Evolutionary conservation across 495 filamentous ascomycete species (phyloP).

Genomic region (Aspergillus diversus): DNA sequence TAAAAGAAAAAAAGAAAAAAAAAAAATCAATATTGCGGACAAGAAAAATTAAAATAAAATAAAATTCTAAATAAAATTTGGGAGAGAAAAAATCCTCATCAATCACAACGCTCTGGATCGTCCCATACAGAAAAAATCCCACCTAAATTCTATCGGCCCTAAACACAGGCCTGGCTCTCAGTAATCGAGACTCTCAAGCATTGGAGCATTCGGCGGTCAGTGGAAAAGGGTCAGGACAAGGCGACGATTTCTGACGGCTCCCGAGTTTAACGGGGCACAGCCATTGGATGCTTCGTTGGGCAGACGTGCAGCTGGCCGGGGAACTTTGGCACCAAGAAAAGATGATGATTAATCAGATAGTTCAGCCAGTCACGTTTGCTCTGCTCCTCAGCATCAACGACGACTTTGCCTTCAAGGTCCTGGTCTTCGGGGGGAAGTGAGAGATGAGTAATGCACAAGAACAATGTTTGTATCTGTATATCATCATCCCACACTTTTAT

Average conservation of each 20-base stretch:
- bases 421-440: neutral
- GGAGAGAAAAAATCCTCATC: constrained; percentile 12
- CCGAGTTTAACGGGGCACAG: constrained; percentile 35
- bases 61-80: constrained; percentile 1
- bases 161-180: constrained; percentile 18
- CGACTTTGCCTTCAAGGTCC: neutral
- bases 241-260: constrained; percentile 34
- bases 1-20: constrained; percentile 4
- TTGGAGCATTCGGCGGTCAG: constrained; percentile 37
- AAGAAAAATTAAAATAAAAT: constrained; percentile 6
- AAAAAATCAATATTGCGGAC: constrained; percentile 9
- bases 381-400: neutral
- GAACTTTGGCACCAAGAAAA: constrained; percentile 17
- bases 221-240: constrained; percentile 36
- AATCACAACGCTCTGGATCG: constrained; percentile 24
- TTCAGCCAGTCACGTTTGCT: constrained; percentile 4
- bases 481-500: neutral
- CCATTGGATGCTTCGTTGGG: constrained; percentile 58
- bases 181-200: constrained; percentile 14
- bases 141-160: constrained; percentile 16
- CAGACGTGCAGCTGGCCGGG: constrained; percentile 47
- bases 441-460: neutral
- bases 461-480: neutral
- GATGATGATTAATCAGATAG: constrained; percentile 1
- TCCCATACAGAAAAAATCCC: constrained; percentile 16